These are phyloP conservation scores for Citrus sp. DNA, from an alignment of 345 rosid genomes.

Conservation along the genomic window DNA sequence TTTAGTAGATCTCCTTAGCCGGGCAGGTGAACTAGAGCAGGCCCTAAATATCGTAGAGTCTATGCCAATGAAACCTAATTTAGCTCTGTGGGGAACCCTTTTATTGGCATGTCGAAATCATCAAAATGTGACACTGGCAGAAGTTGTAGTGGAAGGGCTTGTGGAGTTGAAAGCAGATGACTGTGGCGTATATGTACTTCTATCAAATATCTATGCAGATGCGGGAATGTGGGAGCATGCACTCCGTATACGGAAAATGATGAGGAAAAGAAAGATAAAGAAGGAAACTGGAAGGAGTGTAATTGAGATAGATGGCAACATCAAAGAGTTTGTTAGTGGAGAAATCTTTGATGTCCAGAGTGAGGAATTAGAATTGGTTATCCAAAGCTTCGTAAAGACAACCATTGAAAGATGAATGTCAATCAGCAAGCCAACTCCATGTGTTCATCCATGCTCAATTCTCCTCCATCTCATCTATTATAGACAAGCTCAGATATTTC, in stretches of 20 bases:
- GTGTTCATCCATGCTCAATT: neutral
- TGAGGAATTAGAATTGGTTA: conserved; percentile 12
- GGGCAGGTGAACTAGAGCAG: conserved; percentile 21
- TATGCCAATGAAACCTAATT: conserved; percentile 26
- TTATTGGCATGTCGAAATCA: conserved; percentile 29
- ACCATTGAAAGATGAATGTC: neutral
- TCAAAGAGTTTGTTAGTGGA: conserved; percentile 29
- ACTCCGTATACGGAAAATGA: conserved; percentile 10
- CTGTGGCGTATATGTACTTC: conserved; percentile 19
- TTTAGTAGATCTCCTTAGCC: conserved; percentile 30
- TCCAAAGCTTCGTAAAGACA: conserved; percentile 10
- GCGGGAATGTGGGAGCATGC: conserved; percentile 33
- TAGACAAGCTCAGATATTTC: neutral
- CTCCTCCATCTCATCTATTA: neutral
- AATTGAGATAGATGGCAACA: conserved; percentile 21
- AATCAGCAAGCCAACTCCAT: neutral
- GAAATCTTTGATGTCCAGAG: neutral
- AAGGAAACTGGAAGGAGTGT: conserved; percentile 34
- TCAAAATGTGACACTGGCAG: conserved; percentile 22
- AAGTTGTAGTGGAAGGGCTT: conserved; percentile 25
- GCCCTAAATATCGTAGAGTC: conserved; percentile 17
- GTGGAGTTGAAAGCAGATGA: conserved; percentile 30
- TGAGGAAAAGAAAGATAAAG: conserved; percentile 18
- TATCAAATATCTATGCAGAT: conserved; percentile 30
- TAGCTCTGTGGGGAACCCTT: conserved; percentile 34